Evolutionary conservation across 371 early-diverging fungal species (phyloP).

Genomic region (Astathelohania contejeani): DNA sequence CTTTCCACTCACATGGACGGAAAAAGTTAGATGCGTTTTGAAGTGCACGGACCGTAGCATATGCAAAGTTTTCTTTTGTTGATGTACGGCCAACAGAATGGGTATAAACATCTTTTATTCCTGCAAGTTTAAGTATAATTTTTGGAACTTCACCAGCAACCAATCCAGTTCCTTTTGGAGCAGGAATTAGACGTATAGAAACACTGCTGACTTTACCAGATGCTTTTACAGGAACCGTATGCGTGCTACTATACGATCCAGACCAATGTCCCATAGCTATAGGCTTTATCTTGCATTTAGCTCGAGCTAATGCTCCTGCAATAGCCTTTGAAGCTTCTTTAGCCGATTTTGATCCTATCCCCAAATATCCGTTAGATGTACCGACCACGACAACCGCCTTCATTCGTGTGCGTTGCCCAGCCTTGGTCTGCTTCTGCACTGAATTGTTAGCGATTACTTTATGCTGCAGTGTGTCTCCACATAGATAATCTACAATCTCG

Average conservation of each 20-base stretch:
- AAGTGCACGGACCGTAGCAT: constrained; percentile 93
- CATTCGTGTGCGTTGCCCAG: constrained; percentile 97
- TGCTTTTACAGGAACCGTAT: constrained; percentile 94
- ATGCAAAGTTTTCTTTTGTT: constrained; percentile 84
- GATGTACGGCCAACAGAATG: constrained; percentile 68
- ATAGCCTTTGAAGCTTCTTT: constrained; percentile 96
- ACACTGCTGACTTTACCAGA: constrained; percentile 97
- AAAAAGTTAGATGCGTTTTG: constrained; percentile 86
- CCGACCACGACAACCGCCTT: constrained; percentile 97
- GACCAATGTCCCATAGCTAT: constrained; percentile 98
- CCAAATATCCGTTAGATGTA: constrained; percentile 87
- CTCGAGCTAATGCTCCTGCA: constrained; percentile 88
- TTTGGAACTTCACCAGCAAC: constrained; percentile 87
- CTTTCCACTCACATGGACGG: too few relatives aligned
- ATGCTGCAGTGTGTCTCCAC: constrained; percentile 76
- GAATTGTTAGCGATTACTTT: constrained; percentile 98
- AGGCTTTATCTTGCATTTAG: constrained; percentile 89
- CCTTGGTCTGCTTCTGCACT: constrained; percentile 98
- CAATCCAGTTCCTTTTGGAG: constrained; percentile 95
- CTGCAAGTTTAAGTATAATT: constrained; percentile 88
- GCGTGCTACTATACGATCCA: constrained; percentile 78
- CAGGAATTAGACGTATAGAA: constrained; percentile 76
- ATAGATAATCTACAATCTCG: constrained; percentile 89
- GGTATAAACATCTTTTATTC: constrained; percentile 93
- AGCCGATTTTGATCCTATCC: constrained; percentile 94